phyloP scores from a whole-genome alignment of 345 rosid species.

The Citrus sp. region DNA sequence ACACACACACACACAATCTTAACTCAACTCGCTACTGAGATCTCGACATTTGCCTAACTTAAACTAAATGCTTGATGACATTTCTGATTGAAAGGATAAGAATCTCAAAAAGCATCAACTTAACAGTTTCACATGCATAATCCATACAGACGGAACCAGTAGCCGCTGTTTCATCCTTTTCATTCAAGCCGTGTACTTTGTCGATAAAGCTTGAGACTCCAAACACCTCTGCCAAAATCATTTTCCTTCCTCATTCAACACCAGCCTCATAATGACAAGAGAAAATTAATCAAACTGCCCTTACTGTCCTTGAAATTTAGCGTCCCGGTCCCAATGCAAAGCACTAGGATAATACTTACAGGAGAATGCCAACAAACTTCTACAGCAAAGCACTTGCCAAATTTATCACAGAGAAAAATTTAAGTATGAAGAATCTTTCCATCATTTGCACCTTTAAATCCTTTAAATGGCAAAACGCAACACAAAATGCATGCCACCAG shows the following conservation, averaged over 20 bases:
- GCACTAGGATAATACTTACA: conserved; percentile 10
- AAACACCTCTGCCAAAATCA: conserved; percentile 12
- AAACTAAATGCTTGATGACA: neutral
- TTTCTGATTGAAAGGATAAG: neutral
- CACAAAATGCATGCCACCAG: neutral
- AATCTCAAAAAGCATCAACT: neutral
- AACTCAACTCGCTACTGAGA: neutral
- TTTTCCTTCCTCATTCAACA: neutral
- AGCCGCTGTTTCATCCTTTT: neutral
- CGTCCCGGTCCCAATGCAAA: neutral
- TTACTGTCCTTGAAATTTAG: neutral
- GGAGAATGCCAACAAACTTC: conserved; percentile 20
- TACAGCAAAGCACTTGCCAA: conserved; percentile 21
- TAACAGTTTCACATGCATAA: conserved; percentile 1
- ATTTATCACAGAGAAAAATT: neutral
- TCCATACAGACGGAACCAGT: neutral
- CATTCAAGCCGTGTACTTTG: neutral
- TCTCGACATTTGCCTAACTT: neutral
- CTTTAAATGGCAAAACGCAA: neutral
- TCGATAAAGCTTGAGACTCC: conserved; percentile 11
- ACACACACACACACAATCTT: no score
- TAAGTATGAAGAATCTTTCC: neutral
- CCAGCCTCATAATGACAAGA: neutral
- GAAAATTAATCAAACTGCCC: neutral
- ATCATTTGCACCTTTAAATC: neutral